Evolutionary conservation across 306 rosid species (phyloP).

Genomic region (Carpinus fangiana): DNA sequence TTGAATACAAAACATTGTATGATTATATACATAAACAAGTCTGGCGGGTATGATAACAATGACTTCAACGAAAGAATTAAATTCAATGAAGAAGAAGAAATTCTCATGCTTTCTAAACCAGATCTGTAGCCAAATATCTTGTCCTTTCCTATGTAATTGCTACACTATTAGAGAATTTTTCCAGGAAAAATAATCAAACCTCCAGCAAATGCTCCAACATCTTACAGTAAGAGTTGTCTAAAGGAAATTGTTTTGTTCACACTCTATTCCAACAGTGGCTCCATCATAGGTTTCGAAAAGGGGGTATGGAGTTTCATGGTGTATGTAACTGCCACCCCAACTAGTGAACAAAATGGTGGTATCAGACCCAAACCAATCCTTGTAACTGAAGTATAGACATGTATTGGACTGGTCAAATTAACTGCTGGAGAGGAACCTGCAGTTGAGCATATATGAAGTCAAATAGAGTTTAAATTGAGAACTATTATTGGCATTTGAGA

Average conservation of each 20-base stretch:
- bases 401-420: slow-evolving; percentile 15
- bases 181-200: background rate
- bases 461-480: background rate
- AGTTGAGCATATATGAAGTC: slow-evolving; percentile 20
- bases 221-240: background rate
- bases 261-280: slow-evolving; percentile 59
- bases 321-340: slow-evolving; percentile 60
- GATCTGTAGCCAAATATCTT: background rate
- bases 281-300: slow-evolving; percentile 46
- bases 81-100: background rate
- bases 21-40: background rate
- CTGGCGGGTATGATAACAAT: background rate
- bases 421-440: slow-evolving; percentile 51
- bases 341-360: slow-evolving; percentile 67
- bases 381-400: slow-evolving; percentile 51
- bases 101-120: background rate
- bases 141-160: background rate
- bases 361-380: slow-evolving; percentile 80
- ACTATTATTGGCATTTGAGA: background rate
- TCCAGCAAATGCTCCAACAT: background rate
- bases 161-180: background rate
- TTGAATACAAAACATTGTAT: background rate
- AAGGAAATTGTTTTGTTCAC: slow-evolving; percentile 9
- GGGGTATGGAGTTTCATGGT: slow-evolving; percentile 70
- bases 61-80: background rate